Conservation (phyloP, 768 basidiomycete species). For the Boletus insuetus region DNA sequence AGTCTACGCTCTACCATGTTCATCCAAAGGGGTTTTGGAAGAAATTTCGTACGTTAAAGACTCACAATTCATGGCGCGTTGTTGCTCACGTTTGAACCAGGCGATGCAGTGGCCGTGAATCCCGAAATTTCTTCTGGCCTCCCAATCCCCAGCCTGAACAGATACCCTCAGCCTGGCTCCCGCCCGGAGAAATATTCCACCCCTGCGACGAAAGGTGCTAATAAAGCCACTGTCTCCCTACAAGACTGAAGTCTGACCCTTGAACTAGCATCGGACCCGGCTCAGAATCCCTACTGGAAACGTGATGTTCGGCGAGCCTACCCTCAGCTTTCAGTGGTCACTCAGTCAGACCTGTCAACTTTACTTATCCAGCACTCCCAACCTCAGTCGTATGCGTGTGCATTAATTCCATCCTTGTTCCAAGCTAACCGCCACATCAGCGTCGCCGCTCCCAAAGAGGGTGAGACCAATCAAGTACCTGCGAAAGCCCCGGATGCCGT, state of each 20-base stretch:
- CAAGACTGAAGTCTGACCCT: conserved; percentile 9
- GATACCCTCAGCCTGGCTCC: conserved; percentile 87
- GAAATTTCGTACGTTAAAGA: conserved; percentile 73
- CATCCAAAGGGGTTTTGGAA: conserved; percentile 93
- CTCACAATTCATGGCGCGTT: background rate
- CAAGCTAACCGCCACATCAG: conserved; percentile 33
- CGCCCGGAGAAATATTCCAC: conserved; percentile 83
- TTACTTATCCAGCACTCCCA: conserved; percentile 80
- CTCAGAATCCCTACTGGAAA: conserved; percentile 94
- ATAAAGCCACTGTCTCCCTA: background rate
- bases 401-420: background rate
- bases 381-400: conserved; percentile 53
- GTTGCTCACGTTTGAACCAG: conserved; percentile 39
- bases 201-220: conserved; percentile 81
- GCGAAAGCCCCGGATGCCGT: conserved; percentile 42
- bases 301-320: conserved; percentile 91
- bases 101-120: conserved; percentile 80
- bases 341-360: conserved; percentile 76
- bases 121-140: conserved; percentile 91
- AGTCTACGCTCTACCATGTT: conserved; percentile 88
- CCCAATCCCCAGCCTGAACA: conserved; percentile 66
- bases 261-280: conserved; percentile 73
- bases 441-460: conserved; percentile 49
- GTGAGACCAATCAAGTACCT: conserved; percentile 44
- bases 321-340: conserved; percentile 87